Percentiles rank a stretch among this genome's conserved stretches.
These are phyloP conservation scores for Tranzscheliella williamsii DNA, from an alignment of 1,284 basidiomycete genomes.

Conservation along the genomic window DNA sequence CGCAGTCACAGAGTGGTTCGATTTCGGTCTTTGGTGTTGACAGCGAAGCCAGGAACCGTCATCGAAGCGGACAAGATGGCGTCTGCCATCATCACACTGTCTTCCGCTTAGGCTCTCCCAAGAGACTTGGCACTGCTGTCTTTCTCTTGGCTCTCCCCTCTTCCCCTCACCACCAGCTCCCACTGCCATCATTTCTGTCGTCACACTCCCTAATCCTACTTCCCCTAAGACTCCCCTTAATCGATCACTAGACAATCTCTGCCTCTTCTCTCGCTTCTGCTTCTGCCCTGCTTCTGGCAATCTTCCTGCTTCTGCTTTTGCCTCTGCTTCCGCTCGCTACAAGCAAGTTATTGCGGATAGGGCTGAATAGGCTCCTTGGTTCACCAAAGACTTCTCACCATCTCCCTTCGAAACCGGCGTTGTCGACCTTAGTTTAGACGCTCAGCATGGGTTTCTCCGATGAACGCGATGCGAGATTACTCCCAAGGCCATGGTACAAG, in stretches of 20 bases:
- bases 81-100: background rate
- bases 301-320: background rate
- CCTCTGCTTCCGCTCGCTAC: too few species aligned
- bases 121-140: background rate
- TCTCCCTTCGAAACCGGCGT: background rate
- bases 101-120: background rate
- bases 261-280: background rate
- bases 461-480: slow-evolving; percentile 7
- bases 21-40: too few species aligned
- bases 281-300: background rate
- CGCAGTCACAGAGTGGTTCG: too few species aligned
- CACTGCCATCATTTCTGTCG: too few species aligned
- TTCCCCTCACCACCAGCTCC: background rate
- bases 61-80: too few species aligned
- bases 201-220: too few species aligned
- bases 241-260: too few species aligned
- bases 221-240: too few species aligned
- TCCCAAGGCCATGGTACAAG: slow-evolving; percentile 14
- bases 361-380: too few species aligned
- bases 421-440: background rate
- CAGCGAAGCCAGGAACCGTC: too few species aligned
- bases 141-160: background rate
- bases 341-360: too few species aligned
- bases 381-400: too few species aligned
- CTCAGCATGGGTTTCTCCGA: slow-evolving; percentile 12